Evolutionary conservation across 495 filamentous ascomycete species (phyloP).

Genomic region (Hyaloscypha hepaticicola): DNA sequence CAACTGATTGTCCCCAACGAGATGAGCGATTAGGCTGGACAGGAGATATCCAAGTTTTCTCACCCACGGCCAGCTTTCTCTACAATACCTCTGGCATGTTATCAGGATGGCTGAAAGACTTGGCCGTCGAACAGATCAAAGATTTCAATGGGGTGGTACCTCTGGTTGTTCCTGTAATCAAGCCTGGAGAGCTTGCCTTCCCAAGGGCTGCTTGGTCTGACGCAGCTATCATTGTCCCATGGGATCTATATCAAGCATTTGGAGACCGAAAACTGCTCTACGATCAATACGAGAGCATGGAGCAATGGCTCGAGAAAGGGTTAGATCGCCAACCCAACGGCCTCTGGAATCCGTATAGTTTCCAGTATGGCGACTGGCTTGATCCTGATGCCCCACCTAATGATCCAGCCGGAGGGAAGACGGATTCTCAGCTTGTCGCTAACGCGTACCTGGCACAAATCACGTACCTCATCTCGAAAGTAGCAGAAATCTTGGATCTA

Average conservation of each 20-base stretch:
- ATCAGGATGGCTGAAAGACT: conserved; percentile 40
- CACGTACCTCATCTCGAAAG: conserved; percentile 33
- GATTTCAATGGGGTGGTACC: conserved; percentile 20
- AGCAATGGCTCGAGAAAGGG: conserved; percentile 48
- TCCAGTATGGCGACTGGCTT: conserved; percentile 53
- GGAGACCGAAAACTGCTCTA: conserved; percentile 43
- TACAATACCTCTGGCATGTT: conserved; percentile 52
- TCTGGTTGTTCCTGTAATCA: conserved; percentile 18
- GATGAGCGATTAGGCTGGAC: conserved; percentile 60
- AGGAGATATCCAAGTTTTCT: conserved; percentile 51
- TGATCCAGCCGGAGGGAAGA: conserved; percentile 40
- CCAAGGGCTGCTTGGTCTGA: conserved; percentile 51
- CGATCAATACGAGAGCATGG: conserved; percentile 45
- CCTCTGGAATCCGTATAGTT: conserved; percentile 41
- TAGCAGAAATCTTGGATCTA: conserved; percentile 35
- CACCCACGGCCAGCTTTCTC: conserved; percentile 47
- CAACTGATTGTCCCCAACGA: conserved; percentile 56
- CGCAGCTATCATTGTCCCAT: conserved; percentile 43
- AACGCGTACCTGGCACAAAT: conserved; percentile 54
- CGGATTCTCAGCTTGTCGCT: conserved; percentile 43
- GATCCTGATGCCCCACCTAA: conserved; percentile 49
- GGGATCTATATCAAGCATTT: conserved; percentile 42
- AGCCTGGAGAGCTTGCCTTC: conserved; percentile 13
- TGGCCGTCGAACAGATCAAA: conserved; percentile 34
- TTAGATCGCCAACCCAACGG: conserved; percentile 40